Base-by-base conservation (phyloP, 2,329 filamentous ascomycete genomes). In the Thelonectria discophora region DNA sequence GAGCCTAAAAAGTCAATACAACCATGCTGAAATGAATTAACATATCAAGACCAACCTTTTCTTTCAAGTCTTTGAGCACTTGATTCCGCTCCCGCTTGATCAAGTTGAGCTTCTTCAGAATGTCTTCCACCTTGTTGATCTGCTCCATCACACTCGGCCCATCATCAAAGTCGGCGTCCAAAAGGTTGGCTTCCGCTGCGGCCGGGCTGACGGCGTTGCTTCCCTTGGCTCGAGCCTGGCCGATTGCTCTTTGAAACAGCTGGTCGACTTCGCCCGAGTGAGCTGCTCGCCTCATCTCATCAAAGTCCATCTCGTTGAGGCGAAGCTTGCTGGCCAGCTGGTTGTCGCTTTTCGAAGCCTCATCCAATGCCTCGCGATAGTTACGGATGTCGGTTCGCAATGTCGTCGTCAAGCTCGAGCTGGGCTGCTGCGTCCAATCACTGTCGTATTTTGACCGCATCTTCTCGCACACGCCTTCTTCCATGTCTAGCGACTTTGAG, bases 391-490 rank as follows among this genome's bases (percentile, higher is more conserved):
- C 95, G 60, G 88, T 90, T 57, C 94, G 87, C 51, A 99, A 80
- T 0, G 94, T 98, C 4, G 91, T 89, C 1, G 94, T 99, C 42
- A 99, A 84, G 58, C 92, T 86, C 32, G 92, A 92, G 74, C 94
- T 98, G 11, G 95, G 95, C 73, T 99, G 95, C 72, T 99, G 95
- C 17, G 93, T 97, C 95, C 95, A 99, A 56, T 98, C 94, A 27
- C 84, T 86, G 57, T 94, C 94, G 75, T 98, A 98, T 76, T 99
- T 99, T 12, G 93, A 96, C 48, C 95, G 88, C 95, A 99, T 99
- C 82, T 98, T 99, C 77, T 99, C 95, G 75, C 95, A 99, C 0
- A 98, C 92, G 58, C 92, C 96, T 79, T 98, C 96, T 76, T 99
- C 95, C 88, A 95, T 93, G 69, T 99, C 95, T 43, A 99, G 80